Percentiles rank a stretch among this genome's conserved stretches.
These are phyloP conservation scores for Trichoderma simmonsii DNA, from an alignment of 2,329 filamentous ascomycete genomes.

Conservation along the genomic window DNA sequence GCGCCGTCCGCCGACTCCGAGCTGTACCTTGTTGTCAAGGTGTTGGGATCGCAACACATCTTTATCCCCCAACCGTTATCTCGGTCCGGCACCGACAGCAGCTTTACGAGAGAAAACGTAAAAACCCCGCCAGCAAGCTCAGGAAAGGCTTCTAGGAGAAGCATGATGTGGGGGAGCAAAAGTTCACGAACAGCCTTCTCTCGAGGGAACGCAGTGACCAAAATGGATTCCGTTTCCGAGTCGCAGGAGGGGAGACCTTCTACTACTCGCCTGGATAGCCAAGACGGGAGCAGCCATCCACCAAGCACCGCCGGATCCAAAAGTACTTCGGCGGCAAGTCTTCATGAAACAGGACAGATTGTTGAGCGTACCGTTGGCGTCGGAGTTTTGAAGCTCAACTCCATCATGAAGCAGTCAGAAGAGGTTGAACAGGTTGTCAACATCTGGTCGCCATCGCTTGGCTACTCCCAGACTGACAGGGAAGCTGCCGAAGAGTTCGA, in stretches of 20 bases:
- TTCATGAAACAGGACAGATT: conserved; percentile 28
- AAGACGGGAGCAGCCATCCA: conserved; percentile 42
- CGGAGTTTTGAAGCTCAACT: conserved; percentile 72
- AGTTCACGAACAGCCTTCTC: conserved; percentile 53
- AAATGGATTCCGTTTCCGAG: conserved; percentile 58
- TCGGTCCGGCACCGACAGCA: conserved; percentile 47
- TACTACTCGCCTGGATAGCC: conserved; percentile 38
- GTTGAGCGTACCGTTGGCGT: conserved; percentile 65
- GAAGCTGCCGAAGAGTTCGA: conserved; percentile 67
- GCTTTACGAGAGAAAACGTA: conserved; percentile 42
- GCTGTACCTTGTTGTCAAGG: conserved; percentile 79
- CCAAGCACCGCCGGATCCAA: conserved; percentile 57
- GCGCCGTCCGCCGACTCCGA: conserved; percentile 62
- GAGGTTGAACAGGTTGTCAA: conserved; percentile 73
- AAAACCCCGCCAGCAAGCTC: conserved; percentile 49
- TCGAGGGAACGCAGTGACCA: conserved; percentile 44
- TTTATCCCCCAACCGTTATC: conserved; percentile 46
- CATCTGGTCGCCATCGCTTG: conserved; percentile 67
- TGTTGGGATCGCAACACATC: conserved; percentile 60
- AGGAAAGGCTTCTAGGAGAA: conserved; percentile 57
- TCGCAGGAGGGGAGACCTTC: conserved; percentile 41
- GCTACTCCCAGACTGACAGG: conserved; percentile 49
- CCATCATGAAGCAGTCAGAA: conserved; percentile 66
- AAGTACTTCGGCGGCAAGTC: conserved; percentile 17
- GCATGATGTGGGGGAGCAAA: conserved; percentile 68